A percentile compares a stretch with the other conserved stretches of the same genome.
Evolutionary conservation across 345 rosid genomes (phyloP).

Genomic region (Zanthoxylum bungeanum): DNA sequence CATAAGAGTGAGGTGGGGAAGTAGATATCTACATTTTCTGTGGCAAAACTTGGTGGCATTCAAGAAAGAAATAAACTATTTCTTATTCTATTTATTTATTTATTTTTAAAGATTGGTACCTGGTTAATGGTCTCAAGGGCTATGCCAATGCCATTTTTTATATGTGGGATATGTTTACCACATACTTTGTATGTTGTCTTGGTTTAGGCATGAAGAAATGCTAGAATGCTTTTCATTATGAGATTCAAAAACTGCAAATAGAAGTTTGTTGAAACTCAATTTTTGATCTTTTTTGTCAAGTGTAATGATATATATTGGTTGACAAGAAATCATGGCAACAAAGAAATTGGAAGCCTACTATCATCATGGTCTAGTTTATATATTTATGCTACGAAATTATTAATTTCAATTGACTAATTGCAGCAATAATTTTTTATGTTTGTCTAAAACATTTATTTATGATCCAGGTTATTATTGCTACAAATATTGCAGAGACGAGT

Average conservation of each 20-base stretch:
- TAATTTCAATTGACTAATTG: neutral
- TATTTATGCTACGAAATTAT: neutral
- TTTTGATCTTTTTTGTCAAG: neutral
- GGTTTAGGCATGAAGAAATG: neutral
- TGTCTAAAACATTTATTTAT: conserved; percentile 7
- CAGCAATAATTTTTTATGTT: neutral
- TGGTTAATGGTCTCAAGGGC: too few species aligned
- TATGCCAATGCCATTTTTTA: neutral
- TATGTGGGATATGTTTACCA: neutral
- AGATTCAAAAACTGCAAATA: neutral
- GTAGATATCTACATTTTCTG: neutral
- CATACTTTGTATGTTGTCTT: neutral
- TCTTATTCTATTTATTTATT: too few species aligned
- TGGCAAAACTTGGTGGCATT: neutral
- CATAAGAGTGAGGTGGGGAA: too few species aligned
- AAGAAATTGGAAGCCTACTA: neutral
- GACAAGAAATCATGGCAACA: neutral
- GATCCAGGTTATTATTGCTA: conserved; percentile 78
- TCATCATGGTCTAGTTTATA: neutral
- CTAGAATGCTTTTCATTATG: neutral
- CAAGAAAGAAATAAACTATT: too few species aligned
- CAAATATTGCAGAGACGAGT: conserved; percentile 92
- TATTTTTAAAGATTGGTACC: too few species aligned
- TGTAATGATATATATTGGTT: neutral
- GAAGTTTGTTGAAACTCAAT: neutral